Conservation (phyloP, 352 stramenopile genomes). For the Pythium phragmitis region DNA sequence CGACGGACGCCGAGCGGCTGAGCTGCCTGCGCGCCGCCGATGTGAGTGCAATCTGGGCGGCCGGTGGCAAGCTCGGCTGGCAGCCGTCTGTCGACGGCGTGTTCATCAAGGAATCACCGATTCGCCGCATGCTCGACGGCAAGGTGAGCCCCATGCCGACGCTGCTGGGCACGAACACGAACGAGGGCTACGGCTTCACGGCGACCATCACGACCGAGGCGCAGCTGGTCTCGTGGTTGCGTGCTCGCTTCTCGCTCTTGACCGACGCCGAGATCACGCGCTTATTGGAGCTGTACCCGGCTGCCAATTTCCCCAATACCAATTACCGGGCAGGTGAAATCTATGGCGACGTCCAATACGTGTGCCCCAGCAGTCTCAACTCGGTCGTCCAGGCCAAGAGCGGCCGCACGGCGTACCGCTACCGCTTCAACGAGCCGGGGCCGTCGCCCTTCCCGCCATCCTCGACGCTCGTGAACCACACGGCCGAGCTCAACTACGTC, state of each 20-base stretch:
- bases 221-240: neutral
- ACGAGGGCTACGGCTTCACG: conserved; percentile 5
- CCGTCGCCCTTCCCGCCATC: neutral
- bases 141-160: neutral
- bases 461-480: neutral
- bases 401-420: conserved; percentile 1
- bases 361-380: conserved; percentile 7
- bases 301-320: neutral
- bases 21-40: too few species aligned
- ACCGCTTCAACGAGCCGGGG: conserved; percentile 20
- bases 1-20: too few species aligned
- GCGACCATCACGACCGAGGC: neutral
- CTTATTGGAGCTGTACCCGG: conserved; percentile 11
- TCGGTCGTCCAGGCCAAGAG: neutral
- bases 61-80: conserved; percentile 1
- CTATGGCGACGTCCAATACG: conserved; percentile 12
- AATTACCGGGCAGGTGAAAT: neutral
- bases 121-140: neutral
- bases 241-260: neutral
- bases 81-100: conserved; percentile 3
- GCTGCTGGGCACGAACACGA: conserved; percentile 14
- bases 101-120: neutral
- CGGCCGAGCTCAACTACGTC: conserved; percentile 9
- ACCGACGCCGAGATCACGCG: neutral
- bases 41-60: neutral